Base-by-base conservation (phyloP, 225 moss, liverwort and hornwort genomes). In the Takakia lepidozioides region DNA sequence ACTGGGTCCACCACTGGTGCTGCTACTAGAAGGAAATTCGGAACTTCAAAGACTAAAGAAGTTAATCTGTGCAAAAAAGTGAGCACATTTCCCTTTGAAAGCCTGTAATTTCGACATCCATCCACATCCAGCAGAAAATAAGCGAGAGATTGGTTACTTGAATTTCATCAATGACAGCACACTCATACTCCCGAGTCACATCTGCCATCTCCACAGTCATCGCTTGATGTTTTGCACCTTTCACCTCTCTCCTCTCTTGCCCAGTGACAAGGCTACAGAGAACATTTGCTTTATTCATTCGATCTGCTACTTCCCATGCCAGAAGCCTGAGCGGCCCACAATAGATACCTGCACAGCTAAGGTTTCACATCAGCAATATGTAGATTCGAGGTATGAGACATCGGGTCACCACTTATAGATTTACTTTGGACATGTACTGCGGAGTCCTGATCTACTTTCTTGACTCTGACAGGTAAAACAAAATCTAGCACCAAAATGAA, bases 191-290 rank as follows among this genome's bases (percentile, higher is more conserved):
- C 13, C 53, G 44, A 24, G 58, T 58, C 32, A 70, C 34, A 52
- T 70, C 70, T 20, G 70, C 63, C 70, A 70, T 70, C 39, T 70
- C 70, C 27, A 70, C 70, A 51, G 70, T 70, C 59, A 70, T 70
- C 9, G 70, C 70, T 37, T 62, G 34, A 49, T 58, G 70, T 43
- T 32, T 32, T 42, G 70, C 70, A 49, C 63, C 64, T 38, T 43
- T 17, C 38, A 70, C 58, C 41, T 70, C 70, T 27, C 24, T 46
- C 45, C 48, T 58, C 63, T 70, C 70, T 54, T 70, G 70, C 17
- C 70, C 70, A 43, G 70, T 70, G 38, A 70, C 37, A 29, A 70
- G 63, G 42, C 37, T 63, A 42, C 70, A 70, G 14, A 41, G 53
- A 10, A 70, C 47, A 16, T 63, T 59, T 46, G 51, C 52, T 28